Base-by-base conservation (phyloP, 2,329 filamentous ascomycete species). In the Fusarium armeniacum region DNA sequence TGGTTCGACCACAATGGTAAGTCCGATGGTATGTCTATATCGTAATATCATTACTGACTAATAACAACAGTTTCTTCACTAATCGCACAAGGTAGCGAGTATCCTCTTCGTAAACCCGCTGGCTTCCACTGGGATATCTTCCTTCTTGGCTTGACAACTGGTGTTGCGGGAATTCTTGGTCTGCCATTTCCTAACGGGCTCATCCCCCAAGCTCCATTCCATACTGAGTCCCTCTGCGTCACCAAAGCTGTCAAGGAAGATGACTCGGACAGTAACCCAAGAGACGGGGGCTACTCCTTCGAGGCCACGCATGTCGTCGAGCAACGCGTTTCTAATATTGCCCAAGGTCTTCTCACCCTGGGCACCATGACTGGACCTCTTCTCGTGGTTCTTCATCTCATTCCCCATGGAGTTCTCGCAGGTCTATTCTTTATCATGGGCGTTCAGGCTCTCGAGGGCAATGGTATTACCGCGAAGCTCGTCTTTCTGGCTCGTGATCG, bases 41-140 rank as follows among this genome's bases (percentile, higher is more conserved):
- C 16, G 36, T n/a, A 68, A 58, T 65, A 28, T 3, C n/a, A 4
- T 30, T 30, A 30, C 28, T 24, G 5, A 68, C 53, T 53, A 18
- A 57, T 35, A 15, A 10, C 20, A 13, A 20, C 5, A 65, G 92
- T 94, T 3, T 94, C 92, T 0, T 93, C 92, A 8, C 86, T 95
- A 32, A 94, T 94, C 56, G 91, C 92, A 13, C 92, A 95, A 76
- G 93, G 92, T 51, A 94, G 91, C 66, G 92, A 95, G 75, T 95
- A 93, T 67, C 92, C 92, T 2, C 87, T 95, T 13, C 86, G 87
- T 24, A 95, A 95, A 75, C 92, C 93, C 5, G 91, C 92, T 45
- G 92, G 92, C 16, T 95, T 95, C 76, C 92, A 95, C 80, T 95
- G 92, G 92, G 92, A 95, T 73, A 79, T 95, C 40, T 94, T 94